A percentile compares a stretch with the other conserved stretches of the same genome.
Conservation (phyloP, 73 alveolate species). For the Durusdinium trenchii region DNA sequence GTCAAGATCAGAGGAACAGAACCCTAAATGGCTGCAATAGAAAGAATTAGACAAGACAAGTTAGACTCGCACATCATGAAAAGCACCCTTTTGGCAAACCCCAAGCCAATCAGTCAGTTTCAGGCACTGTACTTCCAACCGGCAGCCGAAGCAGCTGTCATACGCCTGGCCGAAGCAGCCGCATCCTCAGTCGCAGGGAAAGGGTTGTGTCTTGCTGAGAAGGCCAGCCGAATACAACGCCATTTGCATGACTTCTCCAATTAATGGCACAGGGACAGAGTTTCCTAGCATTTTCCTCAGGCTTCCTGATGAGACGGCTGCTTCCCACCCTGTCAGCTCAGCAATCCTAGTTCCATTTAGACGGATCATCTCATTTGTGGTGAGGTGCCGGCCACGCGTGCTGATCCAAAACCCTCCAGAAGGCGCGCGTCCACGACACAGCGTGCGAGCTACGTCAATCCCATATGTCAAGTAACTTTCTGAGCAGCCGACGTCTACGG, state of each 20-base stretch:
- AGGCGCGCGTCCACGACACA: not conserved
- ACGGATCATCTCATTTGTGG: not conserved
- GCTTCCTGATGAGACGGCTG: not conserved
- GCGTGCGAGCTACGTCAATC: not conserved
- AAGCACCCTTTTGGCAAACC: no score
- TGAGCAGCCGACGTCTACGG: not conserved
- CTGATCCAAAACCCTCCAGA: not conserved
- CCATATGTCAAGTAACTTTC: no score
- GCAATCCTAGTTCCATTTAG: not conserved
- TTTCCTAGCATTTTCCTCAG: not conserved
- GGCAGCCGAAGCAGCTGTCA: not conserved
- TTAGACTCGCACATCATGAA: no score
- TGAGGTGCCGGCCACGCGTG: not conserved
- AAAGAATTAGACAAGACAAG: no score
- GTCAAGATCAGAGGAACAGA: no score
- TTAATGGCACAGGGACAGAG: not conserved
- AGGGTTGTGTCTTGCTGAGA: not conserved
- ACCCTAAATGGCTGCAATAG: no score
- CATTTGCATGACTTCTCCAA: not conserved
- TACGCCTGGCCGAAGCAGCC: slow-evolving; percentile 38
- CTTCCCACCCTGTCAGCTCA: not conserved
- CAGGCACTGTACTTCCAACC: no score
- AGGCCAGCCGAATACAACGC: not conserved
- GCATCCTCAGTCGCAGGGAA: not conserved
- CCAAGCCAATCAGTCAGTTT: no score